Conservation (phyloP, 2,329 filamentous ascomycete genomes). For the Byssothecium circinans region DNA sequence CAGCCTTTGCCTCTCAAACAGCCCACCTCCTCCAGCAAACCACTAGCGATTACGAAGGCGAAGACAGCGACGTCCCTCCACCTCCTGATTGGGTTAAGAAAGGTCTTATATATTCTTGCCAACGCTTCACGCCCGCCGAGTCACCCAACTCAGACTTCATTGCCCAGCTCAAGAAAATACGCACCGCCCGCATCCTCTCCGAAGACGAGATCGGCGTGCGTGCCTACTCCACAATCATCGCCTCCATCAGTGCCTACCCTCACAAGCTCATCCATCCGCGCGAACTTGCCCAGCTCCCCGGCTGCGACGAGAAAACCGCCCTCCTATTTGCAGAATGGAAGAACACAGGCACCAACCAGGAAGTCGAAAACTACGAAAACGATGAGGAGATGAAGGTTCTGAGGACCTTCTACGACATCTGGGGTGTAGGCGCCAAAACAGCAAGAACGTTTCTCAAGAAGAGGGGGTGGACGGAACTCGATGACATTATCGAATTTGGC, state of each 20-base stretch:
- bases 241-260: conserved; percentile 80
- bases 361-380: conserved; percentile 64
- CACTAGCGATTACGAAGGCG: conserved; percentile 75
- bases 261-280: conserved; percentile 51
- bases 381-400: conserved; percentile 68
- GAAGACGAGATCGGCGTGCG: conserved; percentile 78
- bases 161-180: conserved; percentile 71
- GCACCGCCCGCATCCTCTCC: conserved; percentile 68
- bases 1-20: conserved; percentile 18
- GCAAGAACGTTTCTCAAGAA: conserved; percentile 79
- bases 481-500: conserved; percentile 81
- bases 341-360: conserved; percentile 61
- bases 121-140: conserved; percentile 70
- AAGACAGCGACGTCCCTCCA: conserved; percentile 57
- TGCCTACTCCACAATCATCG: conserved; percentile 86
- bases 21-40: conserved; percentile 64
- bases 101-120: conserved; percentile 72
- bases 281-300: conserved; percentile 63
- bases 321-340: conserved; percentile 77
- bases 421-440: conserved; percentile 84
- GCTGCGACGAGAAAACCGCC: conserved; percentile 79
- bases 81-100: conserved; percentile 70
- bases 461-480: conserved; percentile 77
- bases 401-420: conserved; percentile 77
- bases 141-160: conserved; percentile 78